Evolutionary conservation across 78 protist species (phyloP), one percentile per base, ranked within the genome.

Genomic region (Dictyostelium purpureum): DNA sequence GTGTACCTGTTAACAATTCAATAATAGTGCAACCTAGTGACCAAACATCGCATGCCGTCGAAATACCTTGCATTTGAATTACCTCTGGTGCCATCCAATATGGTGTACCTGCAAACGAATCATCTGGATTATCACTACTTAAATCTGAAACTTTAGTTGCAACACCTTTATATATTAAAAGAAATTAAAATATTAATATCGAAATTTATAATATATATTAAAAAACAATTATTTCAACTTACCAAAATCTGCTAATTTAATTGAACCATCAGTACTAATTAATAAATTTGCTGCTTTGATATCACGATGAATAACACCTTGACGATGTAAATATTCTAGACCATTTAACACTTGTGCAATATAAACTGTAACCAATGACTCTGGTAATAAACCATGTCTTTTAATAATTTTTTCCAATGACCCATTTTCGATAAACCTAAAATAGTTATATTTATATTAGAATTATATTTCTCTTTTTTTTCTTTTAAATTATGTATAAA

Each of bases 1-100:
- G 96, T 74, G 87, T 33, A 14, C 94, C 96, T 18, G 95, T 94
- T 9, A 92, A 70, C 31, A 94, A 51, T 38, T 96, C 97, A 10
- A 96, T 83, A 19, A 96, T 82, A 11, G 99, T 98, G 33, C 97
- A 96, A 19, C 96, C 97, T 7, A 96, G 37, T 26, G 82, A 57
- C 97, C 97, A 96, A 5, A 96, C 88, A 59, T 96, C 97, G 38
- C 94, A 90, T 24, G 94, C 94, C 12, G 94, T 90, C 0, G 89
- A 74, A 19, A 90, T 76, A 38, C 90, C 90, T 28, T 78, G 87
- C 94, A 90, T 90, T 54, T 97, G 94, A 73, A 98, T 97, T 37
- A 97, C 88, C 49, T 98, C 99, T 6, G 99, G 99, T 19, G 99
- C 99, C 99, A 98, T 97, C 96, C 80, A 93, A 49, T 67, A 69